A percentile compares a stretch with the other conserved stretches of the same genome.
phyloP scores from a whole-genome alignment of 768 basidiomycete genomes.

The Psilocybe tampanensis region DNA sequence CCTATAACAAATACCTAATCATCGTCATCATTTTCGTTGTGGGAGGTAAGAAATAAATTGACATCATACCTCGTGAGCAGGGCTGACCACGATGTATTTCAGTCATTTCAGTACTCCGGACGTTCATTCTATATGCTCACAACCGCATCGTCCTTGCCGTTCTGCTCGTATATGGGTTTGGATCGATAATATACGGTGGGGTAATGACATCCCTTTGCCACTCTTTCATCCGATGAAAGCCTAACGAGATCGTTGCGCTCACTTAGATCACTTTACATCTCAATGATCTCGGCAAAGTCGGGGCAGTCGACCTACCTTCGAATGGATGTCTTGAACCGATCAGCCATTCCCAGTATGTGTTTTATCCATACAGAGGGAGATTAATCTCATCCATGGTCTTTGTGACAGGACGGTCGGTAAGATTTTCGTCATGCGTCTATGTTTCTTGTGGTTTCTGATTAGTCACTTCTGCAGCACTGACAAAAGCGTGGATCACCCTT shows the following conservation, averaged over 20 bases:
- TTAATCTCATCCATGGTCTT: no score
- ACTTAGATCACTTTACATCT: no score
- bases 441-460: not conserved
- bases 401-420: no score
- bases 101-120: not conserved
- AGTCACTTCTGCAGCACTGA: not conserved
- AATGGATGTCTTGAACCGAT: not conserved
- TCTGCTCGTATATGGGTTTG: no score
- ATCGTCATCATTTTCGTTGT: not conserved
- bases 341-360: not conserved
- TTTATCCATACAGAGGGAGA: not conserved
- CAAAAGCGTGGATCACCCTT: not conserved
- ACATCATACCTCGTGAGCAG: not conserved
- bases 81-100: not conserved
- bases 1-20: not conserved
- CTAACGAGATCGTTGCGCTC: no score
- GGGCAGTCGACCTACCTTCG: no score
- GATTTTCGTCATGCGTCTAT: no score
- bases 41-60: not conserved
- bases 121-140: not conserved
- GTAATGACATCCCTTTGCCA: no score
- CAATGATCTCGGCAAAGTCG: no score
- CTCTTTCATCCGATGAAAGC: no score
- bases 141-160: no score
- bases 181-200: no score